Evolutionary conservation across 495 filamentous ascomycete species (phyloP).

Genomic region (Xylaria curta): DNA sequence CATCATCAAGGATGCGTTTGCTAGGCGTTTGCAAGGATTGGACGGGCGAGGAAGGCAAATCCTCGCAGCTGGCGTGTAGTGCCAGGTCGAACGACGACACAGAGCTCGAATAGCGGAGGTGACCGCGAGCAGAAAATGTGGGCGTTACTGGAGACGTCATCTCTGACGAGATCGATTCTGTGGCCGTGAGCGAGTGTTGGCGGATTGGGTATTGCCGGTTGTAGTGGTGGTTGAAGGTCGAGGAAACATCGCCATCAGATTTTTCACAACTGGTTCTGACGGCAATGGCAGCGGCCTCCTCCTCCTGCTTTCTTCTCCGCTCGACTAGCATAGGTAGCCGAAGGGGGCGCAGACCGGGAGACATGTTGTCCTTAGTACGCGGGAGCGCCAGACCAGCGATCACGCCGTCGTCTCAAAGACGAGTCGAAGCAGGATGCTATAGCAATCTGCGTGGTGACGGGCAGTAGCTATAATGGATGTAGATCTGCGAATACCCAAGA

Average conservation of each 20-base stretch:
- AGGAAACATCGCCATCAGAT: constrained; percentile 8
- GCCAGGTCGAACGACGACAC: constrained; percentile 56
- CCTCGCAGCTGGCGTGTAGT: constrained; percentile 43
- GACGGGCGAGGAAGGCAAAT: constrained; percentile 53
- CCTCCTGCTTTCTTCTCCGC: constrained; percentile 53
- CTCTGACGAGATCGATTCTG: constrained; percentile 63
- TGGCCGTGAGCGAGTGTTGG: constrained; percentile 38
- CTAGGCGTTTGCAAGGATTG: constrained; percentile 46
- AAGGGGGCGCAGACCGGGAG: constrained; percentile 57
- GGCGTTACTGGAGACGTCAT: constrained; percentile 65
- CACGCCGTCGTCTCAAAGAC: constrained; percentile 22
- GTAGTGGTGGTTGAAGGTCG: background rate
- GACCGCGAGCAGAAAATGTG: constrained; percentile 63
- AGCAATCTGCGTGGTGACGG: background rate
- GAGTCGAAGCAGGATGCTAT: background rate
- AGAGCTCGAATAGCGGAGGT: constrained; percentile 62
- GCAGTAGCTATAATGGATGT: background rate
- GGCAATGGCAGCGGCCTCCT: constrained; percentile 31
- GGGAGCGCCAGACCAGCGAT: constrained; percentile 21
- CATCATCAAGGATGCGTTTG: constrained; percentile 60
- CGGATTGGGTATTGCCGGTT: constrained; percentile 11
- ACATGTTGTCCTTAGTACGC: constrained; percentile 45
- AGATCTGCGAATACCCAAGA: background rate
- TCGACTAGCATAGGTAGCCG: constrained; percentile 59
- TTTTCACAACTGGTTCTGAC: constrained; percentile 6